Conservation (phyloP, 2,329 filamentous ascomycete genomes). For the Ambrosiella xylebori region DNA sequence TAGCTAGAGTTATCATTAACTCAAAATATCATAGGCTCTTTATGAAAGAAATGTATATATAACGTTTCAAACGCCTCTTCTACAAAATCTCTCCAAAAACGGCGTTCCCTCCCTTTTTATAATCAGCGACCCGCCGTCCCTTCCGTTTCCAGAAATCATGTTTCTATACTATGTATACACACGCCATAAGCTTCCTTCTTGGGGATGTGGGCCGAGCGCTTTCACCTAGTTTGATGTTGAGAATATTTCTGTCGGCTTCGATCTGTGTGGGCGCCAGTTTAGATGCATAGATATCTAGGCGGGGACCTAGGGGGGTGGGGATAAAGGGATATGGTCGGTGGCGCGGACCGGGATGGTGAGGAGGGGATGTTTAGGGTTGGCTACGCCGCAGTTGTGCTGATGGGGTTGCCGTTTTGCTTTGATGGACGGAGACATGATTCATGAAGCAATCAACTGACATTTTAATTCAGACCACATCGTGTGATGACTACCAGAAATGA, state of each 20-base stretch:
- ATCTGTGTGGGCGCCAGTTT: neutral
- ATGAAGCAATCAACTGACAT: too few species aligned
- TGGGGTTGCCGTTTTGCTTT: too few species aligned
- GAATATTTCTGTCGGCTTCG: too few species aligned
- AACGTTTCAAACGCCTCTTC: neutral
- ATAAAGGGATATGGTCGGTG: neutral
- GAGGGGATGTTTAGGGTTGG: neutral
- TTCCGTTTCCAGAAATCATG: neutral
- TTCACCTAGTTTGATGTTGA: too few species aligned
- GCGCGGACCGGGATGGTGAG: neutral
- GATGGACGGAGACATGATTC: too few species aligned
- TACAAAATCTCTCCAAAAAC: neutral
- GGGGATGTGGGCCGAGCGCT: too few species aligned
- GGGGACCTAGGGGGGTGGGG: neutral
- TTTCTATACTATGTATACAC: neutral
- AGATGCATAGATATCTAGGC: neutral
- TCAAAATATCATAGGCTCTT: neutral
- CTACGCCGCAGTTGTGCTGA: neutral
- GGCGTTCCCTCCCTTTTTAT: conserved; percentile 2
- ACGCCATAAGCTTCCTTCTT: neutral
- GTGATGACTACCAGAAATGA: too few species aligned
- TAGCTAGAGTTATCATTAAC: neutral
- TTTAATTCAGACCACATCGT: too few species aligned
- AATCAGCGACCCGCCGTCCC: neutral
- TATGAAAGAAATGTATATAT: neutral